phyloP scores from a whole-genome alignment of 108 stramenopile species.

The Nannochloropsis salina region DNA sequence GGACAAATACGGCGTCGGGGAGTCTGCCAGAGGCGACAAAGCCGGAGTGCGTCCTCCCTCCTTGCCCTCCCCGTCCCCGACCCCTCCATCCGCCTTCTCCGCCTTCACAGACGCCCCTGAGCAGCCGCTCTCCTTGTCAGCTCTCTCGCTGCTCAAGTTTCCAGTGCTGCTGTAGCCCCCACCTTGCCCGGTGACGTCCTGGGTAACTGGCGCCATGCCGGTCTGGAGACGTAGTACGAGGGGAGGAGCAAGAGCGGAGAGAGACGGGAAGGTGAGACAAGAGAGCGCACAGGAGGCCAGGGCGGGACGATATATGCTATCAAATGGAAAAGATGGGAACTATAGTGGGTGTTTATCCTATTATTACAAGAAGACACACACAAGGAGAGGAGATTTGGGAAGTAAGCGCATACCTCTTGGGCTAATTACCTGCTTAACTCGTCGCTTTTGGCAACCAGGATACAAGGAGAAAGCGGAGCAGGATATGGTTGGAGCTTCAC shows the following conservation, averaged over 20 bases:
- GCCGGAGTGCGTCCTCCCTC: neutral
- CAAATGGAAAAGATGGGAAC: too few relatives aligned
- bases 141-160: neutral
- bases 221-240: neutral
- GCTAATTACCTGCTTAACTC: too few relatives aligned
- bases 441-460: too few relatives aligned
- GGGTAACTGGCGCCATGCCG: neutral
- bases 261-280: neutral
- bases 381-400: neutral
- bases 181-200: neutral
- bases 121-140: neutral
- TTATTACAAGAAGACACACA: neutral
- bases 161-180: neutral
- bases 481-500: too few relatives aligned
- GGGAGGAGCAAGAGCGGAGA: neutral
- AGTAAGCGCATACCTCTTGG: too few relatives aligned
- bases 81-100: neutral
- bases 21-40: neutral
- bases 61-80: neutral
- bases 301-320: too few relatives aligned
- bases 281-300: too few relatives aligned
- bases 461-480: too few relatives aligned
- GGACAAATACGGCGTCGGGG: neutral
- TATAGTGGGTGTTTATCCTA: too few relatives aligned
- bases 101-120: neutral